Base-by-base conservation (phyloP, 306 rosid species). In the Cercis canadensis region DNA sequence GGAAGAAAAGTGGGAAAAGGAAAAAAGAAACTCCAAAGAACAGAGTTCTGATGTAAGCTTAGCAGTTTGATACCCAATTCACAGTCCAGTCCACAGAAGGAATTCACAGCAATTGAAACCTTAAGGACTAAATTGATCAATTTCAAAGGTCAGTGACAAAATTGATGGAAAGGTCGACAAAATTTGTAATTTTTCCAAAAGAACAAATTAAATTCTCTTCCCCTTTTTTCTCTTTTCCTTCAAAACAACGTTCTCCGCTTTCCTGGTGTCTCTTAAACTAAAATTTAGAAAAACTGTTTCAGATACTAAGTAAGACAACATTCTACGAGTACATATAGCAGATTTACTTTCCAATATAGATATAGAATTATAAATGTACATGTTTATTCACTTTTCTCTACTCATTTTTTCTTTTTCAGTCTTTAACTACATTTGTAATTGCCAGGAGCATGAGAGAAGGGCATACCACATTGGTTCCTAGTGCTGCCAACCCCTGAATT, bases 391-490 rank as follows among this genome's bases (percentile, higher is more conserved):
- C 17, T 69, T 69, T 62, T 41, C n/a, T 44, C 58, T 40, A 24
- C 46, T 37, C 55, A 16, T 17, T 45, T 17, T 44, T 52, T 61
- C 18, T 1, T 47, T 31, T 43, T 13, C 17, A 11, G 34, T 62
- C 13, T 59, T 64, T 32, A 49, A 69, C 37, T 7, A 58, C 60
- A 24, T 45, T 32, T 45, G 36, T 41, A 66, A 62, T 18, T 45
- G 24, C 69, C 49, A 69, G 64, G 50, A 69, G 83, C 68, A 65
- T 17, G 77, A 67, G 70, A 76, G 9, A 75, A 37, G 19, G n/a
- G 14, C 77, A 68, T 90, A 90, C 94, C 92, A 90, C 92, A 19
- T 83, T 84, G 77, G 96, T 80, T 66, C 96, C 96, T 44, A 90
- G 65, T 53, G 90, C 88, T 31, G 84, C 85, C 75, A 90, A 81